phyloP scores from a whole-genome alignment of 331 rosid genomes.

The Prunus yedoensis region DNA sequence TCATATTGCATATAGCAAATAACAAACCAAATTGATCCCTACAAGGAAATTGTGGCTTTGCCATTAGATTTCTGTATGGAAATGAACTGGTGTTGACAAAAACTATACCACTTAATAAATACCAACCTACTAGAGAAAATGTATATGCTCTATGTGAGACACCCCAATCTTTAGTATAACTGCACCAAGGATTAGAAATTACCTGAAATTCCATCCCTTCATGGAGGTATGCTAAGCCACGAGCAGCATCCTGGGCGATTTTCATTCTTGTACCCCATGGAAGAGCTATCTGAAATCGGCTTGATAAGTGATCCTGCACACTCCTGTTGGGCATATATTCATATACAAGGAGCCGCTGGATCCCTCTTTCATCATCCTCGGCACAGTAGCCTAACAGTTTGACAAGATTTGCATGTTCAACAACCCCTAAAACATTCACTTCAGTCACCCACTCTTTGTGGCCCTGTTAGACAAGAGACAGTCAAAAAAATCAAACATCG shows the following conservation, averaged over 20 bases:
- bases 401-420: constrained; percentile 56
- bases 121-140: too few species aligned
- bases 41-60: background rate
- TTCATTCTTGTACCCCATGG: constrained; percentile 55
- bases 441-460: constrained; percentile 74
- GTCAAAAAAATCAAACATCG: background rate
- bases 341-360: constrained; percentile 50
- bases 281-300: constrained; percentile 43
- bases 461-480: constrained; percentile 36
- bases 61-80: too few species aligned
- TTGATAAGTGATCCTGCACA: constrained; percentile 57
- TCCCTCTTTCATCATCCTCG: constrained; percentile 67
- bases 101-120: too few species aligned
- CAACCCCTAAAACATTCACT: constrained; percentile 59
- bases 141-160: too few species aligned
- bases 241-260: constrained; percentile 63
- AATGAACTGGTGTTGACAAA: too few species aligned
- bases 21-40: background rate
- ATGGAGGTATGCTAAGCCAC: constrained; percentile 63
- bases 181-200: background rate
- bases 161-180: background rate
- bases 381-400: constrained; percentile 57
- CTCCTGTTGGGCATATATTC: constrained; percentile 65
- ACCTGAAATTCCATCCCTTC: constrained; percentile 79
- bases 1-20: background rate